Evolutionary conservation across 805 yeast species (phyloP), one percentile per base, ranked within the genome.

Genomic region (Teunomyces atbi): DNA sequence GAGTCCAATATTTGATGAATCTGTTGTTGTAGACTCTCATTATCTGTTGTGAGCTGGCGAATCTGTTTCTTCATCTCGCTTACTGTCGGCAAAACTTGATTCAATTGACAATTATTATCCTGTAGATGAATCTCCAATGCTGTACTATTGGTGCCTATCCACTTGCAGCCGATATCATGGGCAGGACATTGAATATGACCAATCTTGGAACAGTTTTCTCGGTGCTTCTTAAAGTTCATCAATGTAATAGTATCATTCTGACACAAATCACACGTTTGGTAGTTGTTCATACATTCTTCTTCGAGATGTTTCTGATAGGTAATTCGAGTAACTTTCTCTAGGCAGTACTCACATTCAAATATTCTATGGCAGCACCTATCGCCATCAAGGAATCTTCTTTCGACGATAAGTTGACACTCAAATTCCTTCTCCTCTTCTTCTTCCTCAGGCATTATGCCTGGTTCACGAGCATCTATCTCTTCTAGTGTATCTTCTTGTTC

Each of bases 131-230:
- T 62, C 42, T 70, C 76, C 36, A 70, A 49, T 6, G 71, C 53
- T 2, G 74, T 65, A 29, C 62, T 61, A 34, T 57, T 69, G 28
- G 55, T 57, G 0, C 74, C 76, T 1, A 62, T 53, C 80, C 82
- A 79, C 26, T 62, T 66, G 50, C 84, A 79, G 1, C 84, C 84
- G 42, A 69, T 74, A 23, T 62, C 65, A 15, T 50, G 46, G 0
- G 78, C 81, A 0, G 82, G 79, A 49, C 84, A 79, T 42, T 61
- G 60, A 12, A 71, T 56, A 42, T 69, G 68, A 4, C 67, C 64
- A 11, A 70, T 56, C 44, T 68, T 67, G 15, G 61, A 56, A 48
- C 83, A 78, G 52, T 69, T 69, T 8, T 58, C 60, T 47, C 66
- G 64, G 55, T 78, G 83, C 21, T 63, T 62, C 2, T 59, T 63